Evolutionary conservation across 2,329 filamentous ascomycete genomes (phyloP).

Genomic region (Colletotrichum costaricense): DNA sequence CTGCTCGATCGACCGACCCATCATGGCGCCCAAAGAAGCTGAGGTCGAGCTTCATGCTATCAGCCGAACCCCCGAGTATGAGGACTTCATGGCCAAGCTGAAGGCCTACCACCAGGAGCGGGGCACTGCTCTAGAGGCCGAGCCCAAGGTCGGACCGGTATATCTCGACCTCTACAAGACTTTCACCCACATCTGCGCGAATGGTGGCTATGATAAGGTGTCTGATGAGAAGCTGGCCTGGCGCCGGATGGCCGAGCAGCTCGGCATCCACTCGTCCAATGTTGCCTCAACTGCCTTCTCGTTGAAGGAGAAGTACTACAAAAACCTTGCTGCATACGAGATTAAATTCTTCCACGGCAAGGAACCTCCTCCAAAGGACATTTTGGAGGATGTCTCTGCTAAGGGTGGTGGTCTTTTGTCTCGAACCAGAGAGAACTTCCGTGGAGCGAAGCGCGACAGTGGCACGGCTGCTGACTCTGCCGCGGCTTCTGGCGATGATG

Average conservation of each 20-base stretch:
- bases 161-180: conserved; percentile 83
- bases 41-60: conserved; percentile 58
- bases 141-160: conserved; percentile 83
- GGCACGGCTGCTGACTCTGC: conserved; percentile 30
- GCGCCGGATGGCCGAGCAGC: conserved; percentile 81
- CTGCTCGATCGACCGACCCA: background rate
- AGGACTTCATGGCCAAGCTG: conserved; percentile 81
- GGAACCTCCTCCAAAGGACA: conserved; percentile 88
- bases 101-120: conserved; percentile 81
- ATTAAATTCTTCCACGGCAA: conserved; percentile 81
- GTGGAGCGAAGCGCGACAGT: conserved; percentile 58
- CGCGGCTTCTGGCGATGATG: conserved; percentile 40
- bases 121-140: conserved; percentile 81
- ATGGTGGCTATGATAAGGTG: conserved; percentile 88
- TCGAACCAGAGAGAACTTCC: conserved; percentile 82
- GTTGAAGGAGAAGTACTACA: conserved; percentile 90
- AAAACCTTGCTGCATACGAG: conserved; percentile 88
- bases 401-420: conserved; percentile 85
- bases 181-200: conserved; percentile 80
- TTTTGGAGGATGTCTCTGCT: conserved; percentile 87
- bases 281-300: conserved; percentile 87
- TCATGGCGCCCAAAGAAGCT: conserved; percentile 32
- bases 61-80: conserved; percentile 76
- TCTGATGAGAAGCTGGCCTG: conserved; percentile 87
- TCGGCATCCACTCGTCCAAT: conserved; percentile 80